Percentiles rank a stretch among this genome's conserved stretches.
Evolutionary conservation across 768 basidiomycete species (phyloP).

Genomic region (Hebeloma cylindrosporum): DNA sequence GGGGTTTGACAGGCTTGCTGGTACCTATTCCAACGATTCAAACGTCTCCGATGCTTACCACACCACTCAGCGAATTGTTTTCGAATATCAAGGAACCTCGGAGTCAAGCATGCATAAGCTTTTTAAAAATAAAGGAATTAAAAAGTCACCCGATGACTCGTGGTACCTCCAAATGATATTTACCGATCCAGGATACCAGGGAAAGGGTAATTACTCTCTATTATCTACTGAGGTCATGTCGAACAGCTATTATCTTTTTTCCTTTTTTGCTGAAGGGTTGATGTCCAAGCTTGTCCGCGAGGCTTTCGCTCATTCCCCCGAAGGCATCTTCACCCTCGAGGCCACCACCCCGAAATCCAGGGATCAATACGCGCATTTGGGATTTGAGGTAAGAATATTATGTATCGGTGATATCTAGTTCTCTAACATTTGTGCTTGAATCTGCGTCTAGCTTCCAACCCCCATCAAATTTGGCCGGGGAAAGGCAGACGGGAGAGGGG

Average conservation of each 20-base stretch:
- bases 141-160: slow-evolving; percentile 22
- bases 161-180: slow-evolving; percentile 31
- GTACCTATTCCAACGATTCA: slow-evolving; percentile 20
- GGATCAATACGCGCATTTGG: slow-evolving; percentile 31
- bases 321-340: slow-evolving; percentile 25
- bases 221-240: too few relatives aligned
- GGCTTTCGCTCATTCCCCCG: slow-evolving; percentile 23
- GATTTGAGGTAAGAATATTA: slow-evolving; percentile 26
- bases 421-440: neutral
- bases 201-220: slow-evolving; percentile 28
- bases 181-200: slow-evolving; percentile 29
- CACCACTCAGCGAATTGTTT: slow-evolving; percentile 18
- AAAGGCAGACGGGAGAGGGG: slow-evolving; percentile 16
- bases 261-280: slow-evolving; percentile 23
- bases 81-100: slow-evolving; percentile 21
- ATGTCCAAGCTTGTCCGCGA: slow-evolving; percentile 32
- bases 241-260: too few relatives aligned
- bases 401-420: neutral
- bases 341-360: slow-evolving; percentile 28
- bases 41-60: neutral
- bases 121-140: slow-evolving; percentile 19
- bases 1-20: slow-evolving; percentile 20
- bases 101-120: slow-evolving; percentile 19
- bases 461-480: slow-evolving; percentile 23
- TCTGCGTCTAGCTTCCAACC: slow-evolving; percentile 11